Base-by-base conservation (phyloP, 352 stramenopile genomes). In the Phytopythium cucurbitacearum region DNA sequence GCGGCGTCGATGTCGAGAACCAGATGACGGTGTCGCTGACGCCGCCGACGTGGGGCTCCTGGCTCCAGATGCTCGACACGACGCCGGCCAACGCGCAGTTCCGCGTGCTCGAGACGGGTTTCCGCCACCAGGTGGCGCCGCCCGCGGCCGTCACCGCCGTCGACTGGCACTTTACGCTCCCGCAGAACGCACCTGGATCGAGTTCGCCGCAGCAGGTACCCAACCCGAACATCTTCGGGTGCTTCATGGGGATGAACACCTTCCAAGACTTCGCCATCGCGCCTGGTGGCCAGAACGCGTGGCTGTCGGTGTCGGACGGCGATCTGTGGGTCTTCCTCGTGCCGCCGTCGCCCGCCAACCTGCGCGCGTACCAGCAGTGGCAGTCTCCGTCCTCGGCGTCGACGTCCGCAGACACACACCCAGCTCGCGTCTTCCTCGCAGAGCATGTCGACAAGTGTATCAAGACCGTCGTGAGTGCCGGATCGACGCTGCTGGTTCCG, bases 401-500 rank as follows among this genome's bases (percentile, higher is more conserved):
- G 13, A 10, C 46, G 1, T 42, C 46, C 7, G 40, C 46, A 4
- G 21, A 32, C 4, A 55, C n/a, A 9, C 50, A 65, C 3, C 64
- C 65, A 8, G 64, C 69, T 4, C 62, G 62, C 12, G 56, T 74
- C 16, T 91, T 92, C 60, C 69, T 95, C 33, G 70, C 65, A 0
- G 79, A 93, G 40, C 70, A 65, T 37, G 72, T 89, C 39, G 76
- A 88, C 40, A 76, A 80, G 7, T 95, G 85, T 60, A 89, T 82
- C 59, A 87, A 87, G 48, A 82, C 67, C 52, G 67, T 73, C 8
- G 65, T 95, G 16, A 61, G 48, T 59, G 57, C 64, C n/a, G 64
- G 62, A 0, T 67, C 68, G 46, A 76, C 77, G 13, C 40, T 95
- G 7, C 45, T 90, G 5, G 49, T 95, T 0, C 85, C 85, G 0